A percentile compares a stretch with the other conserved stretches of the same genome.
Conservation (phyloP, 1,284 basidiomycete genomes). For the Ustilago trichophora region DNA sequence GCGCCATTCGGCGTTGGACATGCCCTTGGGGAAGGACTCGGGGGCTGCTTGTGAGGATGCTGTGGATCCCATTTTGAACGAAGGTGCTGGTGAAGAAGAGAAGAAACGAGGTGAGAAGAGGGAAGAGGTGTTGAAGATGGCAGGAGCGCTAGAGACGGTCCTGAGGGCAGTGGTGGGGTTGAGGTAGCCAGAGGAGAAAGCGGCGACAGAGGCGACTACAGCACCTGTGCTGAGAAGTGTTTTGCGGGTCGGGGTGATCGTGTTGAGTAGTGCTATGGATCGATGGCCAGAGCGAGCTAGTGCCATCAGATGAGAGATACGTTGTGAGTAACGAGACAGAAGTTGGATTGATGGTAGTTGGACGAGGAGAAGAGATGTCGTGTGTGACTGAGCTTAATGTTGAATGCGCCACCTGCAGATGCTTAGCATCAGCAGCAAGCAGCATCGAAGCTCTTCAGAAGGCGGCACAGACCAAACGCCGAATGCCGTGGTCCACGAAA, state of each 20-base stretch:
- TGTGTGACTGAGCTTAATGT: too few species aligned
- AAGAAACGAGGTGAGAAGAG: conserved; percentile 12
- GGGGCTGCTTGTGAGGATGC: conserved; percentile 36
- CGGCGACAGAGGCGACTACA: conserved; percentile 25
- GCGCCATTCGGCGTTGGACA: conserved; percentile 85
- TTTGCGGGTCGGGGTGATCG: conserved; percentile 19
- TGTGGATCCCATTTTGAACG: conserved; percentile 44
- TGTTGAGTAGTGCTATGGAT: conserved; percentile 14
- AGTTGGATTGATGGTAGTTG: too few species aligned
- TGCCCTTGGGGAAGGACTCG: conserved; percentile 66
- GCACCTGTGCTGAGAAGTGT: conserved; percentile 25
- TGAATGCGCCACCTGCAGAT: neutral
- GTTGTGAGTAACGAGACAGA: too few species aligned
- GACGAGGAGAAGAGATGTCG: conserved; percentile 16
- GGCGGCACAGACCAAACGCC: too few species aligned
- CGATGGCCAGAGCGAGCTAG: conserved; percentile 29
- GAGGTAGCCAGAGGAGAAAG: conserved; percentile 17
- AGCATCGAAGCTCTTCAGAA: too few species aligned
- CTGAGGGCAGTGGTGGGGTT: neutral
- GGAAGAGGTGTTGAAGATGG: neutral
- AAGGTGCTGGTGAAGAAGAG: neutral
- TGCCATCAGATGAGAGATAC: too few species aligned
- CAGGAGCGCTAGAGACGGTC: neutral
- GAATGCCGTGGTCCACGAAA: too few species aligned
- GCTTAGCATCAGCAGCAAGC: conserved; percentile 17